Conservation (phyloP, 2,329 filamentous ascomycete species). For the Pezicula radicicola region DNA sequence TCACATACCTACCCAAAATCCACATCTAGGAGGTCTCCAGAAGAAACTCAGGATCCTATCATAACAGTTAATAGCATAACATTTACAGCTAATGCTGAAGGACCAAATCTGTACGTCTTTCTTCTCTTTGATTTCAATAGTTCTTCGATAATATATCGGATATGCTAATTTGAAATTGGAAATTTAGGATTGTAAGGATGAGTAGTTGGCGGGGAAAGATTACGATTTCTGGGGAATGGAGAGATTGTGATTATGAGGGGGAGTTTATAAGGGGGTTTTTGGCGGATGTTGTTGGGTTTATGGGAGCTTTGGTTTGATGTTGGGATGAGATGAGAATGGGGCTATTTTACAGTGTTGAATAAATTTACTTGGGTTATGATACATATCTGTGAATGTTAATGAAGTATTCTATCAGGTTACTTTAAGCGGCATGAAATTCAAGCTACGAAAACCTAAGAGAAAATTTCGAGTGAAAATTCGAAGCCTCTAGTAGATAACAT, state of each 20-base stretch:
- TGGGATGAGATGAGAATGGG: no score
- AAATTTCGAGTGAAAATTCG: no score
- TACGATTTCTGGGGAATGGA: conserved; percentile 17
- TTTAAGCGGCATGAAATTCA: no score
- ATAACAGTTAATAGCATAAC: conserved; percentile 13
- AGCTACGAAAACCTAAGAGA: no score
- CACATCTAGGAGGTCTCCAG: neutral
- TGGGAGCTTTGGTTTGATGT: neutral
- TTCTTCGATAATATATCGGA: no score
- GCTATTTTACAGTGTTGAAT: no score
- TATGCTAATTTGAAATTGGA: neutral
- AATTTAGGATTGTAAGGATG: conserved; percentile 13
- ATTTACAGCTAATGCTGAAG: conserved; percentile 17
- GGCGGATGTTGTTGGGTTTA: conserved; percentile 10
- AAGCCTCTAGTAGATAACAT: no score
- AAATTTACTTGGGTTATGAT: no score
- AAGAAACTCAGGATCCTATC: neutral
- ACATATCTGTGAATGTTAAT: no score
- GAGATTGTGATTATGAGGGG: conserved; percentile 9
- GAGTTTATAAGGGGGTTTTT: conserved; percentile 7
- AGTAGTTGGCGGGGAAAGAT: conserved; percentile 12
- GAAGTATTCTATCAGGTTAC: no score
- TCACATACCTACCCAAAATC: conserved; percentile 5
- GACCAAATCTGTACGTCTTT: conserved; percentile 8
- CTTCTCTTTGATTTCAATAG: no score